Base-by-base conservation (phyloP, 2,329 filamentous ascomycete species). In the Microdochium trichocladiopsis region DNA sequence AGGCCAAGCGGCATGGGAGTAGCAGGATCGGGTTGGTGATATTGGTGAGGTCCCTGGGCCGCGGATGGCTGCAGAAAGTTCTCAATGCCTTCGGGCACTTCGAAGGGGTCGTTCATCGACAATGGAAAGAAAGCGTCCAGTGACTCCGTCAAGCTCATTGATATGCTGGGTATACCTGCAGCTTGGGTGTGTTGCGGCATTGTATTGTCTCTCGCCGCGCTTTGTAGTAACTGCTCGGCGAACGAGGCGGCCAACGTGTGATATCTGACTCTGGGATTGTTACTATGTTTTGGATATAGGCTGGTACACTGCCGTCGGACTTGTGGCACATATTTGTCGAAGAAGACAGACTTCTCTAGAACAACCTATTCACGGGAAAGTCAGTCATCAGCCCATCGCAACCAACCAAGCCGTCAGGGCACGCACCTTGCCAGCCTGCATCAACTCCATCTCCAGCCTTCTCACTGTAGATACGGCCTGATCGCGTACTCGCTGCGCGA, bases 371-470 rank as follows among this genome's bases (percentile, higher is more conserved):
- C 24, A n/a, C 14, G 9, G 4, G 60, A 48, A 66, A 58, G 53
- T 56, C 45, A 53, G 48, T 28, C 10, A 33, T 22, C 55, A 51
- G 49, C 54, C 22, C 14, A 49, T 47, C 24, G n/a, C 25, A 28
- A 0, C 11, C 10, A 4, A 18, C 37, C 10, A 11, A 41, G 50
- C 25, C 9, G 41, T 14, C 43, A 37, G 14, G 16, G n/a, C n/a
- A 53, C 69, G 60, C 59, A 79, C 77, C 69, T 74, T 79, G 57
- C 77, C 78, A 12, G 69, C 70, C 51, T 75, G 69, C 50, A 81
- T 68, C 4, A 80, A 59, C 53, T 79, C 75, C 18, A 82, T 61
- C 61, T 82, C 79, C 1, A 79, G 62, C 47, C 70, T 71, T 14
- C 79, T 71, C 18, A 73, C 65, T 16, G 72, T 76, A 14, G 57